Evolutionary conservation across 2,329 filamentous ascomycete species (phyloP).

Genomic region (Thelonectria olida): DNA sequence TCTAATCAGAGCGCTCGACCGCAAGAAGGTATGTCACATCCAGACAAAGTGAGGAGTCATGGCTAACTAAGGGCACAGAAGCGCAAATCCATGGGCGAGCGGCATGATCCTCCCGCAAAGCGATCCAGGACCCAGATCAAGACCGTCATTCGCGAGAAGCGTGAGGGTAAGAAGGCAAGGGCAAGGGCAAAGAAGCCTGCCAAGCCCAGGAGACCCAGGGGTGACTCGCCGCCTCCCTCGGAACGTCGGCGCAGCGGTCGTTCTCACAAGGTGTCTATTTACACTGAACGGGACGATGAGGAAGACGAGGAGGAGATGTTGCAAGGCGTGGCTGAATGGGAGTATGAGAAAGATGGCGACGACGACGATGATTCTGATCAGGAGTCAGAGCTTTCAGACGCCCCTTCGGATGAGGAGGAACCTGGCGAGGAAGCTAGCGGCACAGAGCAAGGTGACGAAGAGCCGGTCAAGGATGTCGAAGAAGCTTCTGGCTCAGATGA

Average conservation of each 20-base stretch:
- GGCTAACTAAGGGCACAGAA: slow-evolving; percentile 56
- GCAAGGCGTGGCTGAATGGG: slow-evolving; percentile 67
- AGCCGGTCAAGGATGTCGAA: slow-evolving; percentile 22
- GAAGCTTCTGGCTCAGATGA: slow-evolving; percentile 27
- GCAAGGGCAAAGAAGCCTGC: slow-evolving; percentile 47
- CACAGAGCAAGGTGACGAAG: slow-evolving; percentile 22
- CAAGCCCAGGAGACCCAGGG: slow-evolving; percentile 45
- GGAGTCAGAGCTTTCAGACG: slow-evolving; percentile 36
- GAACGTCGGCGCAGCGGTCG: slow-evolving; percentile 68
- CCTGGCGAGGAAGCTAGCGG: slow-evolving; percentile 18
- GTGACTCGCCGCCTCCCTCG: slow-evolving; percentile 45
- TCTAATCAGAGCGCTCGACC: slow-evolving; percentile 70
- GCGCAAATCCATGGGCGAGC: slow-evolving; percentile 64
- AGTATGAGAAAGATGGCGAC: slow-evolving; percentile 51
- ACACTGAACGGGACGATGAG: slow-evolving; percentile 65
- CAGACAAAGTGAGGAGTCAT: not conserved
- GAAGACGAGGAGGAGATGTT: slow-evolving; percentile 71
- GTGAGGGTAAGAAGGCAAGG: slow-evolving; percentile 47
- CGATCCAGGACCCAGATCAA: slow-evolving; percentile 49
- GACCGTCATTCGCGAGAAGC: slow-evolving; percentile 48
- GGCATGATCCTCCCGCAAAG: slow-evolving; percentile 54
- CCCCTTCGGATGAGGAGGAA: slow-evolving; percentile 26
- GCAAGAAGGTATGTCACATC: slow-evolving; percentile 68
- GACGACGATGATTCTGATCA: slow-evolving; percentile 20
- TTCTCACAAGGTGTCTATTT: slow-evolving; percentile 56